Evolutionary conservation across 1,284 basidiomycete genomes (phyloP).

Genomic region (Cerrena zonata): DNA sequence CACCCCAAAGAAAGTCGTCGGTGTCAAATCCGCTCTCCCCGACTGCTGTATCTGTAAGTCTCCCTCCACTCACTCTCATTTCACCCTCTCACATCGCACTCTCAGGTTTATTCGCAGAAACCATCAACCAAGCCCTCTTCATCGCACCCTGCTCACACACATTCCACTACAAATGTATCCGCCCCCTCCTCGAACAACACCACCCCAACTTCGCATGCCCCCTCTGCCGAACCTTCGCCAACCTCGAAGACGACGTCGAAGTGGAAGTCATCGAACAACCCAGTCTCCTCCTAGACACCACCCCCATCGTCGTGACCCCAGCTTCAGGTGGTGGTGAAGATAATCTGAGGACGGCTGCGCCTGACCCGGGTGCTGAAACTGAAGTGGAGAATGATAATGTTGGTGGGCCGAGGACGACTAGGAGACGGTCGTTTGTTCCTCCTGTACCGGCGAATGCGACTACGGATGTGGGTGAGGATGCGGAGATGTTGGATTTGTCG

Average conservation of each 20-base stretch:
- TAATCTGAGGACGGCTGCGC: not conserved
- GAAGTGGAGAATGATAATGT: conserved; percentile 39
- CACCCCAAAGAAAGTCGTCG: conserved; percentile 28
- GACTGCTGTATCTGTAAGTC: conserved; percentile 90
- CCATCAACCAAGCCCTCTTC: conserved; percentile 93
- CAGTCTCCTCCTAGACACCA: conserved; percentile 26
- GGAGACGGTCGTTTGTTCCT: conserved; percentile 5
- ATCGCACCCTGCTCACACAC: conserved; percentile 95
- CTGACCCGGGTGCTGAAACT: conserved; percentile 47
- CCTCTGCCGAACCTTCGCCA: conserved; percentile 87
- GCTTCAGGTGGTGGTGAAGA: not conserved
- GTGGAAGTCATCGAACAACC: conserved; percentile 67
- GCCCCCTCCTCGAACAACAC: conserved; percentile 81
- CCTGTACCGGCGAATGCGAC: conserved; percentile 8
- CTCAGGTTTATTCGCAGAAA: conserved; percentile 82
- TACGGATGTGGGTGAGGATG: conserved; percentile 22
- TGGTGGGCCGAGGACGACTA: not conserved
- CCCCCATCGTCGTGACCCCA: conserved; percentile 9
- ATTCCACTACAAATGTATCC: conserved; percentile 98
- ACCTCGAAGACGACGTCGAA: conserved; percentile 95
- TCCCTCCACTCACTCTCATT: not conserved
- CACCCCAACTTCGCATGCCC: conserved; percentile 94
- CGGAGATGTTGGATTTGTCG: conserved; percentile 27
- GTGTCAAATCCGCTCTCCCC: conserved; percentile 56
- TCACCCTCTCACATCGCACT: conserved; percentile 2